Conservation (phyloP, 805 yeast species). For the Yarrowia sp. region DNA sequence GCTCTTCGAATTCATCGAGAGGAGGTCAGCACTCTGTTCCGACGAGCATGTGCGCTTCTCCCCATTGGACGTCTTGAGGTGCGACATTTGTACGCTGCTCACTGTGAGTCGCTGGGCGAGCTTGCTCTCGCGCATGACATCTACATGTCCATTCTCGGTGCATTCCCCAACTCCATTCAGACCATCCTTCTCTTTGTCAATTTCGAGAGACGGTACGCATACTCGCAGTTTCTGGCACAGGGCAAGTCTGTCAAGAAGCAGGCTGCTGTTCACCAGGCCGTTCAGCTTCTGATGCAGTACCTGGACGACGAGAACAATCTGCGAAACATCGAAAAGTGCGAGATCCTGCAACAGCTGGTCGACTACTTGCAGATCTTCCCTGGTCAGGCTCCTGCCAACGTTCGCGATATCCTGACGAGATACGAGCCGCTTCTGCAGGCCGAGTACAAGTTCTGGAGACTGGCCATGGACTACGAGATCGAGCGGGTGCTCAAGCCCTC, state of each 20-base stretch:
- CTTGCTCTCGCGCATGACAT: constrained; percentile 35
- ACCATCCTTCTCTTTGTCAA: constrained; percentile 33
- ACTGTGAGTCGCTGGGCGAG: constrained; percentile 36
- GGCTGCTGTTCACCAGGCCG: constrained; percentile 22
- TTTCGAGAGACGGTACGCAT: constrained; percentile 33
- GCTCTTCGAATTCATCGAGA: constrained; percentile 32
- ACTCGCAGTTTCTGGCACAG: constrained; percentile 18
- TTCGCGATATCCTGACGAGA: constrained; percentile 32
- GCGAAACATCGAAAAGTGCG: constrained; percentile 22
- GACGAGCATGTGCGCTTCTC: constrained; percentile 47
- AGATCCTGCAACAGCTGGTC: neutral
- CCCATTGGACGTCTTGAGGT: constrained; percentile 35
- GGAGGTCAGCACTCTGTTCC: constrained; percentile 47
- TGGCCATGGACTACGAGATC: constrained; percentile 38
- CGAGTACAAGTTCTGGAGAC: constrained; percentile 37
- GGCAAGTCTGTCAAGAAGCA: constrained; percentile 19
- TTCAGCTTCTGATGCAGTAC: constrained; percentile 24
- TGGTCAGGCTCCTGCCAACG: constrained; percentile 32
- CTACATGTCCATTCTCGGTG: constrained; percentile 33
- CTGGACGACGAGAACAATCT: constrained; percentile 9
- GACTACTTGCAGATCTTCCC: constrained; percentile 16
- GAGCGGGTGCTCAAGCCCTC: constrained; percentile 27
- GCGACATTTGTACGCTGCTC: constrained; percentile 38
- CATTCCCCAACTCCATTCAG: constrained; percentile 37
- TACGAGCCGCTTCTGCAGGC: constrained; percentile 31